Evolutionary conservation across 2,329 filamentous ascomycete genomes (phyloP).

Genomic region (Colletotrichum acutatum): DNA sequence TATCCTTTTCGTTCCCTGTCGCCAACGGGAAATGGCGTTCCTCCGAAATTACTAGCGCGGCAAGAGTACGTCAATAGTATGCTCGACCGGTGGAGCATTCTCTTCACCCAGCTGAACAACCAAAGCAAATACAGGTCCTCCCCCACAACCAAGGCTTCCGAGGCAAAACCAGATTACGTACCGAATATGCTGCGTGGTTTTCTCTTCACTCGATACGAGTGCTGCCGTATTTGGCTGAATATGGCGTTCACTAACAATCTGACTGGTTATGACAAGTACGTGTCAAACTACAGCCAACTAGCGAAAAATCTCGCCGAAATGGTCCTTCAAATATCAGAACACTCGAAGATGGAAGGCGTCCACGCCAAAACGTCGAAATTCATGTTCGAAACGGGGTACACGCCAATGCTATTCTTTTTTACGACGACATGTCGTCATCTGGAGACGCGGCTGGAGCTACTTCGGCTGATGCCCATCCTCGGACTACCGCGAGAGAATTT

Average conservation of each 20-base stretch:
- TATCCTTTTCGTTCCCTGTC: constrained; percentile 42
- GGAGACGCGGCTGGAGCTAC: constrained; percentile 14
- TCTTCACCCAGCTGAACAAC: constrained; percentile 44
- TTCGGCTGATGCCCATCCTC: constrained; percentile 21
- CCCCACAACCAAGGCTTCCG: constrained; percentile 40
- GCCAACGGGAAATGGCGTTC: background rate
- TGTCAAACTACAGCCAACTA: constrained; percentile 18
- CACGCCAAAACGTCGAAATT: constrained; percentile 12
- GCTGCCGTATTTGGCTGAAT: constrained; percentile 38
- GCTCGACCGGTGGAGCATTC: constrained; percentile 7
- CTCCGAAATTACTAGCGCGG: background rate
- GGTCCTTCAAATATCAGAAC: background rate
- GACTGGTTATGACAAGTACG: constrained; percentile 9
- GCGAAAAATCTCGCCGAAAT: background rate
- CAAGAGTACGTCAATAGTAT: constrained; percentile 11
- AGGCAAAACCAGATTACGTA: constrained; percentile 33
- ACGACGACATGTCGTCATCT: constrained; percentile 17
- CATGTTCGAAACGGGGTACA: constrained; percentile 28
- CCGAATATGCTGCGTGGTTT: constrained; percentile 16
- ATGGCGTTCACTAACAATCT: constrained; percentile 46
- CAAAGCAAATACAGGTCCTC: constrained; percentile 44
- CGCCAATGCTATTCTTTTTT: constrained; percentile 29
- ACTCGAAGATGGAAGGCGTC: background rate
- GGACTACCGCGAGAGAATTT: constrained; percentile 22
- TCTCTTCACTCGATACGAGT: constrained; percentile 21